Percentiles rank a stretch among this genome's conserved stretches.
phyloP scores from a whole-genome alignment of 371 early-diverging fungal species.

The Lichtheimia ornata region DNA sequence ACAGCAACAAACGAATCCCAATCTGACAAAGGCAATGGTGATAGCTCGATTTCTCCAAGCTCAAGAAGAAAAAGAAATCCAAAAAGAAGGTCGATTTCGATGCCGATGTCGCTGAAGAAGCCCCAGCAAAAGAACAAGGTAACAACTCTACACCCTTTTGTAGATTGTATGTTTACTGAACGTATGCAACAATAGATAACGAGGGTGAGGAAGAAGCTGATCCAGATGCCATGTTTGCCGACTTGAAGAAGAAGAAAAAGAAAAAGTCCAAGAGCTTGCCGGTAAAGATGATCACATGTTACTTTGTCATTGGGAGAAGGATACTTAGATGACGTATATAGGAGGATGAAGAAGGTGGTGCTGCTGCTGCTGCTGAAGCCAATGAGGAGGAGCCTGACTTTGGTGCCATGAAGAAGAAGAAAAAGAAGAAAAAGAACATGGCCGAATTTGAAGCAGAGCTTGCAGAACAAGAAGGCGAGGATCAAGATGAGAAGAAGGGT shows the following conservation, averaged over 20 bases:
- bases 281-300: constrained; percentile 17
- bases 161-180: neutral
- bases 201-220: constrained; percentile 35
- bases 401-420: constrained; percentile 84
- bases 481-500: constrained; percentile 61
- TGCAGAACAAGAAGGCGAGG: constrained; percentile 72
- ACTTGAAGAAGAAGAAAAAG: constrained; percentile 90
- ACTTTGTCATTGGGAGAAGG: neutral
- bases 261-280: constrained; percentile 73
- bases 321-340: constrained; percentile 10
- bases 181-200: neutral
- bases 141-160: neutral
- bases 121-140: neutral
- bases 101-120: constrained; percentile 29
- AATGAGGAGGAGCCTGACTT: constrained; percentile 73
- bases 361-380: constrained; percentile 35
- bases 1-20: neutral
- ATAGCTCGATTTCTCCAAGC: constrained; percentile 50
- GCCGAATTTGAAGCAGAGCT: constrained; percentile 83
- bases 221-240: constrained; percentile 78
- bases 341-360: constrained; percentile 51
- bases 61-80: constrained; percentile 58
- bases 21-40: neutral
- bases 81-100: constrained; percentile 58
- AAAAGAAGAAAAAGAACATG: constrained; percentile 92